A percentile compares a stretch with the other conserved stretches of the same genome.
These are phyloP conservation scores for Clitocybe nebularis DNA, from an alignment of 1,284 basidiomycete genomes.

Conservation along the genomic window DNA sequence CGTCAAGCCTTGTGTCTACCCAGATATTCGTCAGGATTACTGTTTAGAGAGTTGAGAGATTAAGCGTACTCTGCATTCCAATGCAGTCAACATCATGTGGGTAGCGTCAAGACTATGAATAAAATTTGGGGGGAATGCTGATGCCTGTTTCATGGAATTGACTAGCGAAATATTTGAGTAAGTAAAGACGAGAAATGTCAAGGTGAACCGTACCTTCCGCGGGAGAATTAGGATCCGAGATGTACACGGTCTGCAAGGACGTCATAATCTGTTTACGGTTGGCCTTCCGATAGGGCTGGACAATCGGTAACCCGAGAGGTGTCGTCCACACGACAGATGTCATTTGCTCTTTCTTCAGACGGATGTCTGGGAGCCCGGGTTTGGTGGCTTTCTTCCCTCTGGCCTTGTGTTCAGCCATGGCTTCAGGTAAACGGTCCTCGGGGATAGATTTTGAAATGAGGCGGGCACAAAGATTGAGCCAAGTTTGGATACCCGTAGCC, in stretches of 20 bases:
- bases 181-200: slow-evolving; percentile 7
- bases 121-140: slow-evolving; percentile 98
- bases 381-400: slow-evolving; percentile 6
- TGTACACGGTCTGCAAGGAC: slow-evolving; percentile 87
- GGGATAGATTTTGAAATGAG: slow-evolving; percentile 90
- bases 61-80: slow-evolving; percentile 73
- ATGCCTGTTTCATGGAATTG: slow-evolving; percentile 84
- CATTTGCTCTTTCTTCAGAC: slow-evolving; percentile 87
- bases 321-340: slow-evolving; percentile 96
- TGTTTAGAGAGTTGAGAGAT: not conserved
- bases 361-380: slow-evolving; percentile 23
- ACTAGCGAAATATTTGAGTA: slow-evolving; percentile 39
- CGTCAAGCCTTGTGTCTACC: slow-evolving; percentile 65
- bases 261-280: slow-evolving; percentile 85
- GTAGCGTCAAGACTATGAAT: slow-evolving; percentile 98
- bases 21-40: slow-evolving; percentile 1
- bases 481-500: slow-evolving; percentile 88
- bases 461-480: slow-evolving; percentile 82
- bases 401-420: slow-evolving; percentile 30
- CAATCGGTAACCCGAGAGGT: slow-evolving; percentile 89
- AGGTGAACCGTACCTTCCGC: slow-evolving; percentile 51
- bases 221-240: slow-evolving; percentile 82
- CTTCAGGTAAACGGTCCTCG: slow-evolving; percentile 62
- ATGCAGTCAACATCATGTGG: slow-evolving; percentile 98
- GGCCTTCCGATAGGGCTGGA: slow-evolving; percentile 91